Evolutionary conservation across 2,329 filamentous ascomycete genomes (phyloP), one percentile per base, ranked within the genome.

Genomic region (Fusarium buxicola): DNA sequence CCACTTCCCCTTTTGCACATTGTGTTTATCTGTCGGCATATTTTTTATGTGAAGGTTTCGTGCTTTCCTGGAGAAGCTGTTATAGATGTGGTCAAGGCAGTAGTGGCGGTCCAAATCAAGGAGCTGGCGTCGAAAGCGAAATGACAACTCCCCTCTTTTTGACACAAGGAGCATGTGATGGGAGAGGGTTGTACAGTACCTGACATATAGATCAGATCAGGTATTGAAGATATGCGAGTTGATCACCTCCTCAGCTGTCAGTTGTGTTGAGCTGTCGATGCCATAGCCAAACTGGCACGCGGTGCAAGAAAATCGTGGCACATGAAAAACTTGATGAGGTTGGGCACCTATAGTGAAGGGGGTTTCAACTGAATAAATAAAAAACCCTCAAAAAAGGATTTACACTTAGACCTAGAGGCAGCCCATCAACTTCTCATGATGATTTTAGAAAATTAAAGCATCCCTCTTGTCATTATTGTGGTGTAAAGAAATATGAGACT

Each of bases 151-250:
- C 48, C 41, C 45, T 62, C 54, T 54, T 41, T 16, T 50, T 50
- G 35, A 46, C n/a, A 4, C 36, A 46, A 58, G 46, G 38, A 48
- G 21, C 32, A 36, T 32, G 35, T 11, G 38, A 24, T 58, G 32
- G 49, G 34, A 24, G 36, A 31, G 28, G 36, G 51, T 44, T 62
- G 51, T 36, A 44, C 28, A 43, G 39, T 34, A 43, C 44, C 48
- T 32, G 50, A 48, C 43, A 41, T 34, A 67, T 70, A 69, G 55
- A 67, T 51, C 25, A 65, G 38, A 65, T 56, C 27, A 47, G 3
- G 38, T 56, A 36, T 55, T 41, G 16, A 57, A 40, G 21, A 44
- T 30, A 24, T 45, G 40, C 38, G 16, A 53, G 28, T 38, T 57
- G 28, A 50, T 41, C 18, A 28, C 16, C 24, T 45, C 35, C 13